These are phyloP conservation scores for Alternaria ventricosa DNA, from an alignment of 2,329 filamentous ascomycete species.

Conservation along the genomic window DNA sequence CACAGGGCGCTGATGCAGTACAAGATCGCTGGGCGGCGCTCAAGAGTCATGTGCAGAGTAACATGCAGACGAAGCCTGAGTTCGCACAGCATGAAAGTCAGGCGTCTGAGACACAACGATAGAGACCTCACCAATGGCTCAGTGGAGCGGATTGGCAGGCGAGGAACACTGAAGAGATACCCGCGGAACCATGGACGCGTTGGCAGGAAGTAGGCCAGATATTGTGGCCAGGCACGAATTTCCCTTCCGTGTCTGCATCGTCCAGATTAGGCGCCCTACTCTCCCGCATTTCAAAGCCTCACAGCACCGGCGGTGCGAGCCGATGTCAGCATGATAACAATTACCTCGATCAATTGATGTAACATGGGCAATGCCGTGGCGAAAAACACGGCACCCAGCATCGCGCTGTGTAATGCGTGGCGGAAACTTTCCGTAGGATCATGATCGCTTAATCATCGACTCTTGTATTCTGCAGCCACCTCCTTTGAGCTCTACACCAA, in stretches of 20 bases:
- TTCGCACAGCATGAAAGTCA: slow-evolving; percentile 56
- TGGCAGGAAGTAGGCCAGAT: too few species aligned
- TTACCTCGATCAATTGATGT: background rate
- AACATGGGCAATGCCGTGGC: fast-evolving
- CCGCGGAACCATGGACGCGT: too few species aligned
- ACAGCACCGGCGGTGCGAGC: background rate
- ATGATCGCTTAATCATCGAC: background rate
- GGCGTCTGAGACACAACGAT: background rate
- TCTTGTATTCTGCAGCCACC: background rate
- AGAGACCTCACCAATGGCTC: background rate
- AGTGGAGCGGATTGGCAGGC: background rate
- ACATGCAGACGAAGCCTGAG: slow-evolving; percentile 86
- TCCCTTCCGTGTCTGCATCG: background rate
- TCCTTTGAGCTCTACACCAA: background rate
- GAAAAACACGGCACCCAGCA: background rate
- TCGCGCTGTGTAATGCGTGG: background rate
- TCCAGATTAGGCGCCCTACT: background rate
- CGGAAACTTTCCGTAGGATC: background rate
- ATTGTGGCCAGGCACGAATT: background rate
- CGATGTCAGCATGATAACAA: background rate
- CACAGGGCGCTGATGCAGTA: slow-evolving; percentile 23
- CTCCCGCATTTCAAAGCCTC: background rate
- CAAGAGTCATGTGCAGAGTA: slow-evolving; percentile 81
- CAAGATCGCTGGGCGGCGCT: slow-evolving; percentile 75
- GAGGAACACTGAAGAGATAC: background rate